phyloP scores from a whole-genome alignment of 2,329 filamentous ascomycete species.

The Arthrocladium fulminans region DNA sequence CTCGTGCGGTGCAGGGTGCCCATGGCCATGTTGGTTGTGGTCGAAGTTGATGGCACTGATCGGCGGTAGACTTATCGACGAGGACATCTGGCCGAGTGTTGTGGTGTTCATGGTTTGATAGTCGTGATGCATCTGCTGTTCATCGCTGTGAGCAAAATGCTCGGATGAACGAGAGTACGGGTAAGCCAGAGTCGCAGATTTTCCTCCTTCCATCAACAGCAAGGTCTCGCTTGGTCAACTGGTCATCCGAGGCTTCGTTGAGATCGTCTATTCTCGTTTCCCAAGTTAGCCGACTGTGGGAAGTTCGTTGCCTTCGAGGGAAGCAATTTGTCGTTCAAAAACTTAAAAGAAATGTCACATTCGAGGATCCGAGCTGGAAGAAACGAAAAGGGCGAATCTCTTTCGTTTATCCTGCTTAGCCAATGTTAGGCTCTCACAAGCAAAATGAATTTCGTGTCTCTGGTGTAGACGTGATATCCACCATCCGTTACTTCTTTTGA shows the following conservation, averaged over 20 bases:
- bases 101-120: slow-evolving; percentile 18
- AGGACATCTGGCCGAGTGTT: slow-evolving; percentile 17
- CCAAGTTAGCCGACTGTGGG: slow-evolving; percentile 5
- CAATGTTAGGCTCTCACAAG: background rate
- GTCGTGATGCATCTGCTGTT: slow-evolving; percentile 14
- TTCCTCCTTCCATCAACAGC: background rate
- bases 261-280: slow-evolving; percentile 3
- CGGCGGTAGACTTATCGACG: slow-evolving; percentile 22
- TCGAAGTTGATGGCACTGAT: slow-evolving; percentile 24
- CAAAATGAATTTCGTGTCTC: background rate
- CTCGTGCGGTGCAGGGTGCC: slow-evolving; percentile 19
- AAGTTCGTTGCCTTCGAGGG: background rate
- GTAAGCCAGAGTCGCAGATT: slow-evolving; percentile 9
- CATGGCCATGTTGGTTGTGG: slow-evolving; percentile 10
- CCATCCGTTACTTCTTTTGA: background rate
- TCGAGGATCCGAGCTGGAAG: background rate
- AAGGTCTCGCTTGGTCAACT: background rate
- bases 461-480: slow-evolving; percentile 3
- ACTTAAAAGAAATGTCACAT: slow-evolving; percentile 6
- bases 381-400: background rate
- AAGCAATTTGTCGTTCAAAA: background rate
- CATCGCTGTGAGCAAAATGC: slow-evolving; percentile 14
- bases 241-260: background rate
- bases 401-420: slow-evolving; percentile 1
- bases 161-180: slow-evolving; percentile 5